phyloP scores from a whole-genome alignment of 305 asterid genomes.

The Fraxinus floribunda region DNA sequence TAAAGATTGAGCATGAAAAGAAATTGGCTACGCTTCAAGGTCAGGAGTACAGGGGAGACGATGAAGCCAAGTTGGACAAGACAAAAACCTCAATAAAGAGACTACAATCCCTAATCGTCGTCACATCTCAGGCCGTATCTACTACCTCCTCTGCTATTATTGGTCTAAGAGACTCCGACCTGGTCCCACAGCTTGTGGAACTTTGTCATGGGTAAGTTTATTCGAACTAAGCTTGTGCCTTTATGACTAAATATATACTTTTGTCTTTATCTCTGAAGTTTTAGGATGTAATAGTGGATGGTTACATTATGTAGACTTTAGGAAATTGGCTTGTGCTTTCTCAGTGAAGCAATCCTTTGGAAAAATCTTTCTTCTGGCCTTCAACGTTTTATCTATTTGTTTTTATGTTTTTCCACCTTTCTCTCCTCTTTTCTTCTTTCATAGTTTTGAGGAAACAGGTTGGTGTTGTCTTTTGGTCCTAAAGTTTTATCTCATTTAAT shows the following conservation, averaged over 20 bases:
- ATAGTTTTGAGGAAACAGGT: background rate
- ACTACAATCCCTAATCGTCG: conserved; percentile 79
- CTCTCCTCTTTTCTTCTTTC: background rate
- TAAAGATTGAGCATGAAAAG: conserved; percentile 85
- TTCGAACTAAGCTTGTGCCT: background rate
- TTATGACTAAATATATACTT: background rate
- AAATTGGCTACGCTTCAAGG: conserved; percentile 77
- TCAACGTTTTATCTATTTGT: background rate
- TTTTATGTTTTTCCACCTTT: background rate
- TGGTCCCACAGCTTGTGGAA: conserved; percentile 93
- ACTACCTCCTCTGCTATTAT: conserved; percentile 82
- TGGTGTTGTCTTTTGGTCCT: conserved; percentile 7
- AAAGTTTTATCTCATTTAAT: background rate
- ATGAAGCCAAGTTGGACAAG: conserved; percentile 81
- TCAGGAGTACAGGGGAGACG: conserved; percentile 70
- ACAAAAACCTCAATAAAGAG: conserved; percentile 80
- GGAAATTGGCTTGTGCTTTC: background rate
- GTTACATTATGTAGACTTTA: background rate
- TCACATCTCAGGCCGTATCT: conserved; percentile 93
- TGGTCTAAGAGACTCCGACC: conserved; percentile 77
- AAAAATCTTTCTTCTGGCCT: background rate
- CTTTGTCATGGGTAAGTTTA: conserved; percentile 89
- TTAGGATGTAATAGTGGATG: background rate
- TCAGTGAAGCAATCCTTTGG: background rate
- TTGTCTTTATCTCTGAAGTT: background rate